Conservation (phyloP, 1,284 basidiomycete species). For the Ganoderma sp. region DNA sequence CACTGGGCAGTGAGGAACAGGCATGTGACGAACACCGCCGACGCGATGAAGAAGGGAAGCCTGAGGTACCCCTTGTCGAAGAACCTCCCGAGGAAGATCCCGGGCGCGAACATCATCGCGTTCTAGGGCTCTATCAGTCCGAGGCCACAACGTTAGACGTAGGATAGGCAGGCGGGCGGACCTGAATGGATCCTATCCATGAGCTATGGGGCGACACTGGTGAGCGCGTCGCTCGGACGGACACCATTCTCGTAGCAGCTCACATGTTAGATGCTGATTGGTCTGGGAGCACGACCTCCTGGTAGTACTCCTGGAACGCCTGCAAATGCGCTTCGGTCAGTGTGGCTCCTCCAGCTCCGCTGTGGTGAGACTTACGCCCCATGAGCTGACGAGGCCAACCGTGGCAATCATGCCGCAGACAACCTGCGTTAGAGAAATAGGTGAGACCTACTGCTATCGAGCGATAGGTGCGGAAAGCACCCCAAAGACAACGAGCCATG, state of each 20-base stretch:
- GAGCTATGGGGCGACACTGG: not conserved
- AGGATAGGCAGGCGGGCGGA: not conserved
- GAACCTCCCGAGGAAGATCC: conserved; percentile 44
- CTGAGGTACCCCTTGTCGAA: conserved; percentile 58
- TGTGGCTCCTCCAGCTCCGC: not conserved
- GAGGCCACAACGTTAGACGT: not conserved
- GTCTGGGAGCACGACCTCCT: not conserved
- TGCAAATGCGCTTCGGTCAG: not conserved
- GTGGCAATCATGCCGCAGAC: not conserved
- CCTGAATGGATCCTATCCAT: not conserved
- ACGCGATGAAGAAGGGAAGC: conserved; percentile 42
- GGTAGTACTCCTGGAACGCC: conserved; percentile 2
- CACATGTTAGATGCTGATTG: not conserved
- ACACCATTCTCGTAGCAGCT: not conserved
- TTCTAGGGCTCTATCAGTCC: not conserved
- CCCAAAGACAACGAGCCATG: not conserved
- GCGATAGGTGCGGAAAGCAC: not conserved
- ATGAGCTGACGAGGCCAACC: not conserved
- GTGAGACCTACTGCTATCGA: not conserved
- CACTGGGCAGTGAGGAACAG: conserved; percentile 57
- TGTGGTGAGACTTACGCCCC: not conserved
- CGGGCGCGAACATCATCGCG: not conserved
- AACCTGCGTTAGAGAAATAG: not conserved
- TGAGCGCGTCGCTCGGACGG: not conserved
- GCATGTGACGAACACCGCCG: conserved; percentile 46